These are phyloP conservation scores for Pseudogymnoascus sp. DNA, from an alignment of 2,329 filamentous ascomycete species.

Conservation along the genomic window DNA sequence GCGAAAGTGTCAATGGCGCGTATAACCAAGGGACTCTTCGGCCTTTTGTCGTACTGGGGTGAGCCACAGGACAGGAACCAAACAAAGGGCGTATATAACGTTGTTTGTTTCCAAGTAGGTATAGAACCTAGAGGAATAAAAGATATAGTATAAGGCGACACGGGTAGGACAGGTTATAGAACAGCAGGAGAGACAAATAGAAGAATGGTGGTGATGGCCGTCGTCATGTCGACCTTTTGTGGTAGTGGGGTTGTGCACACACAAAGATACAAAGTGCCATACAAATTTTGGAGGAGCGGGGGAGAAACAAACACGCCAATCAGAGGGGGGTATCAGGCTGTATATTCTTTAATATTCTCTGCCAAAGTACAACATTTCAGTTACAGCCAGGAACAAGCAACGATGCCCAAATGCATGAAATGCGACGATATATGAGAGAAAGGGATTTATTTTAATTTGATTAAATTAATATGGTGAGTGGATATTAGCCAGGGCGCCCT, in stretches of 20 bases:
- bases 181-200: not conserved
- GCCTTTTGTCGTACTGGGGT: not conserved
- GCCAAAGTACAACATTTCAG: not conserved
- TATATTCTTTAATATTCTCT: not conserved
- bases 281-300: not conserved
- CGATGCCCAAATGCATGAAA: not conserved
- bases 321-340: not conserved
- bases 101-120: not conserved
- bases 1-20: not conserved
- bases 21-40: not conserved
- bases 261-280: not conserved
- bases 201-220: not conserved
- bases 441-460: not conserved
- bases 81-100: not conserved
- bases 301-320: not conserved
- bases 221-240: constrained; percentile 3
- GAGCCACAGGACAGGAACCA: not conserved
- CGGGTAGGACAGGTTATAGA: not conserved
- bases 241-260: constrained; percentile 3
- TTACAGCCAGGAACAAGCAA: not conserved
- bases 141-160: not conserved
- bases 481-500: not conserved
- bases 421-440: not conserved
- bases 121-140: not conserved
- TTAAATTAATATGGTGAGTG: not conserved